Base-by-base conservation (phyloP, 306 rosid genomes). In the Rubus parviflorus region DNA sequence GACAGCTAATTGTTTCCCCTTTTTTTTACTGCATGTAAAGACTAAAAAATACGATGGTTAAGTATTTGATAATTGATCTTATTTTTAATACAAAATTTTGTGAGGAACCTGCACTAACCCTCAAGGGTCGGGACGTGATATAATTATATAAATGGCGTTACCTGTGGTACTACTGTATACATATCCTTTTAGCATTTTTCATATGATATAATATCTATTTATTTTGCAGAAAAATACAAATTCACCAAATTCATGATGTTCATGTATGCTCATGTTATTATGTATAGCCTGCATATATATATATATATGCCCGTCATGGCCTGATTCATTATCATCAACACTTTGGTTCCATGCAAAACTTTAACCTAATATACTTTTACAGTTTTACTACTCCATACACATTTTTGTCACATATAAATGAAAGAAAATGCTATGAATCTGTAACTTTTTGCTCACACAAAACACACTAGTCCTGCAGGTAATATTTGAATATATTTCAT, bases 1-100 rank as follows among this genome's bases (percentile, higher is more conserved):
- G 69, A 58, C 77, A 74, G 69, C 77, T 74, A 25, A 19, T 60
- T 74, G 57, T 60, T 65, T 7, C 17, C 46, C 42, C 35, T 7
- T 57, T n/a, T 25, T 16, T 73, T 42, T 49, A n/a, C 64, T 52
- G 17, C 67, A 13, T 61, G 67, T 13, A 30, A 61, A 30, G 35
- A 30, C 35, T 30, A 1, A 30, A 30, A 30, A 30, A 30, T 2
- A 30, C 35, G 35, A 30, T 30, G 35, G 35, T 30, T 30, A 30
- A 30, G 35, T 30, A 30, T 30, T 30, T 30, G 35, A 30, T 30
- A 30, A 30, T 30, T 2, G 35, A 30, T 30, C n/a, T n/a, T n/a
- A n/a, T n/a, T n/a, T n/a, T n/a, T n/a, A n/a, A n/a, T n/a, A n/a
- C n/a, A n/a, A n/a, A n/a, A n/a, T n/a, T n/a, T n/a, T n/a, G n/a